Evolutionary conservation across 345 rosid species (phyloP).

Genomic region (Gossypium ekmanianum): DNA sequence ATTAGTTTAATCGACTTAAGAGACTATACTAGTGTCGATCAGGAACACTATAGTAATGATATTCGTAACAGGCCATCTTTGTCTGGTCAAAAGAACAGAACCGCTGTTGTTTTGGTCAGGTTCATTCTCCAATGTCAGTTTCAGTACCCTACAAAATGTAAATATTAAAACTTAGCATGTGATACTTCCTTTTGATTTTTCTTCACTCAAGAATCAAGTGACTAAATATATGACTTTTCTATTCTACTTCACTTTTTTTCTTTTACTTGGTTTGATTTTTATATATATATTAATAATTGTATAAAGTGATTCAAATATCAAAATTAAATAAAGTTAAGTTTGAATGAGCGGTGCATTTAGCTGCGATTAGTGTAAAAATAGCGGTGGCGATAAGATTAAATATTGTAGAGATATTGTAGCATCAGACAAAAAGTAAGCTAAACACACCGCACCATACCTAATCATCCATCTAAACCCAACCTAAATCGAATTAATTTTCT

Average conservation of each 20-base stretch:
- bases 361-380: too few relatives aligned
- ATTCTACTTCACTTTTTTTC: not conserved
- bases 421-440: fast-evolving
- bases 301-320: too few relatives aligned
- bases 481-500: too few relatives aligned
- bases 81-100: not conserved
- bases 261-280: too few relatives aligned
- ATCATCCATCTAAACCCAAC: too few relatives aligned
- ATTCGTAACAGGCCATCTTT: not conserved
- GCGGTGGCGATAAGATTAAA: fast-evolving
- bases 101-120: not conserved
- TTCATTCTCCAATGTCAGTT: not conserved
- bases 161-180: not conserved
- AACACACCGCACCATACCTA: fast-evolving
- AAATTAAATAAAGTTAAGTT: fast-evolving
- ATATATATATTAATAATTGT: too few relatives aligned
- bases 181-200: not conserved
- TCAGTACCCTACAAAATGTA: not conserved
- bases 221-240: not conserved
- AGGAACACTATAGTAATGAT: too few relatives aligned
- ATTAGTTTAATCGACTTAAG: not conserved
- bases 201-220: not conserved
- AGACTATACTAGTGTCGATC: not conserved
- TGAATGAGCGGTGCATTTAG: fast-evolving
- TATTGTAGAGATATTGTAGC: too few relatives aligned